Base-by-base conservation (phyloP, 2,329 filamentous ascomycete genomes). In the Aspergillus sergii region DNA sequence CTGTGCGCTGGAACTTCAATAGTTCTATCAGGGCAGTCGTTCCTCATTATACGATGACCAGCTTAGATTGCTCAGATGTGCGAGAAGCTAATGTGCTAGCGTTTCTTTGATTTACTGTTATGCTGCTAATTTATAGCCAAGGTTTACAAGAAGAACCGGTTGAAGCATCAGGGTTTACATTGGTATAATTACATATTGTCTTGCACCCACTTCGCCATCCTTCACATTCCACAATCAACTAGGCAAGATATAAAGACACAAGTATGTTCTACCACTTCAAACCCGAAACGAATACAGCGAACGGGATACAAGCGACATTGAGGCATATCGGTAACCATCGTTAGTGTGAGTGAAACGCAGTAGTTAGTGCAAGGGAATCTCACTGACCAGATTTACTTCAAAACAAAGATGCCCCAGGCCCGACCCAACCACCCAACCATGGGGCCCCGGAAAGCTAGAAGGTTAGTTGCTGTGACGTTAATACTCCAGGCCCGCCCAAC, bases 401-500 rank as follows among this genome's bases (percentile, higher is more conserved):
- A 55, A 19, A n/a, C 41, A 34, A 21, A 14, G 51, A 48, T 56
- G 43, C 34, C 62, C 62, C 62, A 64, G 58, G 58, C 62, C 62
- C 58, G 32, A 58, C 62, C 62, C 62, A 61, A 58, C 58, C 55
- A 62, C 60, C 60, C 58, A 41, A 36, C 58, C 57, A 50, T 2
- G 23, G 55, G 39, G 39, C 32, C 41, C 34, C 23, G 19, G 43
- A 58, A 16, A 23, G 30, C 57, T 45, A 58, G 56, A 46, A 11
- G 28, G 8, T 26, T 32, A 34, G 11, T 32, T 32, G 28, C 28
- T 53, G 50, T 9, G 11, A 28, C n/a, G 57, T n/a, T 23, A 48
- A 21, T 56, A 58, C 21, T 45, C 57, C 43, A 59, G 34, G 4
- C 46, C 57, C 45, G 6, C 30, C 57, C 57, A 28, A 50, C 28